Base-by-base conservation (phyloP, 192 early-diverging fungal species). In the Chytriomyces sp. region DNA sequence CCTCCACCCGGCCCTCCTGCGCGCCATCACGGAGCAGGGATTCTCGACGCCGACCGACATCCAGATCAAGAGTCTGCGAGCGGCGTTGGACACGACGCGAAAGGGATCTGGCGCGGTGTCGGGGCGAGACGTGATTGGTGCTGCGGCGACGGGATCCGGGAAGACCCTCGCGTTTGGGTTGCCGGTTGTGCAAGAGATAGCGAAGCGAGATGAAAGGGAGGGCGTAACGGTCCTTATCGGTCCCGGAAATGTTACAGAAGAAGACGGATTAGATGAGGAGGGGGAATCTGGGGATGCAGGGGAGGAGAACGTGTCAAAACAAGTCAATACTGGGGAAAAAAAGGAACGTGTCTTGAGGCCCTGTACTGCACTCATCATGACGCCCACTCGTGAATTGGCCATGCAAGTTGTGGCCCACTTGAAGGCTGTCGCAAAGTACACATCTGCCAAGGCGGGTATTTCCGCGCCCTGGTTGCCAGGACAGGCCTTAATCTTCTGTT, bases 151-250 rank as follows among this genome's bases (percentile, higher is more conserved):
- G 3, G 88, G 81, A 62, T 73, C 72, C 0, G 37, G 64, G 5
- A 77, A 99, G 80, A 99, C 96, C 4, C 80, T 99, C 58, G 94
- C 94, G 0, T 99, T 96, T 82, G 95, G 95, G 19, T 83, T 99
- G 52, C 96, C 96, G 14, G 94, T 99, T 49, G 70, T 96, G 32
- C 89, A 96, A 41, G 85, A 78, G 39, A 74, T 94, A 33, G 53
- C 52, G 3, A 22, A 41, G 25, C 40, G 54, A 8, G 68, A 75
- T 74, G 54, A 41, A n/a, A 39, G 14, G 40, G 64, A 74, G 40
- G 49, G 65, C 14, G 44, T 38, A 12, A 26, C 52, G 39, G 40
- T 69, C 32, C 41, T 25, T 37, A 60, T 10, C 2, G 59, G 77
- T 30, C 38, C 22, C 57, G 28, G 14, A 67, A 19, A 30, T 37